phyloP scores from a whole-genome alignment of 352 stramenopile genomes.

The Globisporangium spiculum region DNA sequence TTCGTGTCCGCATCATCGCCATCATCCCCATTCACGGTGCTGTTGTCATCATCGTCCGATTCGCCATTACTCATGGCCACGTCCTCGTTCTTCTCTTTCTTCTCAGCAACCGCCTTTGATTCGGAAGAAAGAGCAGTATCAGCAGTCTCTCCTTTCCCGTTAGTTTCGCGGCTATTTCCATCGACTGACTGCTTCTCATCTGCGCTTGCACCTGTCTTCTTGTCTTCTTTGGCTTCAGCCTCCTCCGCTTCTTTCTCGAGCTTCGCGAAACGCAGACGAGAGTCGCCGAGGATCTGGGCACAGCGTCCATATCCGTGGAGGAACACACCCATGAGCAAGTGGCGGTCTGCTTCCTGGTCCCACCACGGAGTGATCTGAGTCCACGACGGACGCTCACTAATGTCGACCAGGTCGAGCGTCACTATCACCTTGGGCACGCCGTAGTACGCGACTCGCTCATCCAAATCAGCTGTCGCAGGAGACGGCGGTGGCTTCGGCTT shows the following conservation, averaged over 20 bases:
- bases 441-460: constrained; percentile 71
- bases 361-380: constrained; percentile 85
- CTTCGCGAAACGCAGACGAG: constrained; percentile 66
- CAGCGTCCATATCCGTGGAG: constrained; percentile 84
- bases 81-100: constrained; percentile 25
- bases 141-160: background rate
- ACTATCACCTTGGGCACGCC: constrained; percentile 63
- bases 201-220: background rate
- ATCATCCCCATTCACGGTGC: constrained; percentile 34
- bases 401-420: constrained; percentile 58
- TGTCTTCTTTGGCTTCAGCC: constrained; percentile 12
- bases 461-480: constrained; percentile 47
- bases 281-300: constrained; percentile 75
- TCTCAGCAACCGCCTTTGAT: constrained; percentile 10
- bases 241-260: constrained; percentile 48
- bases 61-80: constrained; percentile 46
- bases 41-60: constrained; percentile 42
- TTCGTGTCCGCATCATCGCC: constrained; percentile 29
- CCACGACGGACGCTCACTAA: constrained; percentile 76
- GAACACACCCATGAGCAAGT: constrained; percentile 80
- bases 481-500: constrained; percentile 19
- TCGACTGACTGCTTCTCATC: background rate
- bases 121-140: constrained; percentile 2
- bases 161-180: background rate
- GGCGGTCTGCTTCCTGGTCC: constrained; percentile 77